phyloP scores from a whole-genome alignment of 805 yeast genomes.

The Metschnikowia drakensbergensis region DNA sequence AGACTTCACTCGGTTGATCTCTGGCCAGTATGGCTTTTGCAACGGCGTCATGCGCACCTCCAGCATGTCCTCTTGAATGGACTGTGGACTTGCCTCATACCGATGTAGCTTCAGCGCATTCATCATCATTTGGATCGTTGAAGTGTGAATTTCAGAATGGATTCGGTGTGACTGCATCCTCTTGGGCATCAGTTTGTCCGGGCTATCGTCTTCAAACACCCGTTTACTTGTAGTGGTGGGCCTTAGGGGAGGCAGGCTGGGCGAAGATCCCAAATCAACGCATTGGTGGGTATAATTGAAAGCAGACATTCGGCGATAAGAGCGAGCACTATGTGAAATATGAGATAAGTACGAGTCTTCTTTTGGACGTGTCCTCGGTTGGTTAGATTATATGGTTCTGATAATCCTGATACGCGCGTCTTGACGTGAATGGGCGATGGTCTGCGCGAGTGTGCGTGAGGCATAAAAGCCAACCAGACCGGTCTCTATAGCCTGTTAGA shows the following conservation, averaged over 20 bases:
- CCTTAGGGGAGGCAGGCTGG: constrained; percentile 6
- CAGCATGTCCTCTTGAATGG: constrained; percentile 1
- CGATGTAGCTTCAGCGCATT: constrained; percentile 20
- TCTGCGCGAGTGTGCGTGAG: neutral
- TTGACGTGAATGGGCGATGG: neutral
- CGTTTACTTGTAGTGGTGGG: constrained; percentile 12
- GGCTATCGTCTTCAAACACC: constrained; percentile 12
- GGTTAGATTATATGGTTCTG: no score
- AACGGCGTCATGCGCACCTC: neutral
- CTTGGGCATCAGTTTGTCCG: constrained; percentile 12
- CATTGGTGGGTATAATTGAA: neutral
- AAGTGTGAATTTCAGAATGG: constrained; percentile 28
- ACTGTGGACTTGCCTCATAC: neutral
- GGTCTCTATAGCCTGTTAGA: neutral
- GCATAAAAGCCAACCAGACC: neutral
- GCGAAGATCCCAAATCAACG: neutral
- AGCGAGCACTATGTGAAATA: no score
- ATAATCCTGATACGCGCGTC: constrained; percentile 1
- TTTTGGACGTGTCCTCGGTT: no score
- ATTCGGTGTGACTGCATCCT: constrained; percentile 24
- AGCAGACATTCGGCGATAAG: neutral
- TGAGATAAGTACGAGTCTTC: neutral
- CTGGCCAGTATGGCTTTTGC: constrained; percentile 20
- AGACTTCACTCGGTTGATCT: neutral
- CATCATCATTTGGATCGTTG: constrained; percentile 33